A percentile compares a stretch with the other conserved stretches of the same genome.
Conservation (phyloP, 2,329 filamentous ascomycete genomes). For the Helicocarpus griseus region DNA sequence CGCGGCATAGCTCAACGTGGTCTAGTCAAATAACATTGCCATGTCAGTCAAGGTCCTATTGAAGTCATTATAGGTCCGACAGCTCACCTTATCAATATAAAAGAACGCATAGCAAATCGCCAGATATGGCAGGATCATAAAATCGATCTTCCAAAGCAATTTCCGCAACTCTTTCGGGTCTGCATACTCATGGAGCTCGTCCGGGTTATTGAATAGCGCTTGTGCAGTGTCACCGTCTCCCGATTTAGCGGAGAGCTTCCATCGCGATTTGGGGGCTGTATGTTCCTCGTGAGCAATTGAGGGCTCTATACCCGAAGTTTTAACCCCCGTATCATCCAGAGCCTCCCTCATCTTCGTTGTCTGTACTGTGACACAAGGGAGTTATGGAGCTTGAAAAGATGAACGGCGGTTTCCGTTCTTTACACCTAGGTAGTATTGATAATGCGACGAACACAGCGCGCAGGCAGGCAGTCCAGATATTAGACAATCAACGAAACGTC, state of each 20-base stretch:
- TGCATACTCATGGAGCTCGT: constrained; percentile 38
- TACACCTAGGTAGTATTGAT: no score
- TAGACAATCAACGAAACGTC: no score
- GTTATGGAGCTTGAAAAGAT: no score
- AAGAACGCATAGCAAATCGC: constrained; percentile 46
- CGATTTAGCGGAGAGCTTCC: constrained; percentile 20
- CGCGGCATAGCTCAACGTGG: constrained; percentile 52
- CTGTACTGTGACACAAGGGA: no score
- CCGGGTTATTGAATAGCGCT: constrained; percentile 39
- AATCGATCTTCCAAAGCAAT: constrained; percentile 47
- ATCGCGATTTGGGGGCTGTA: constrained; percentile 16
- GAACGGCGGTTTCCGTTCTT: no score
- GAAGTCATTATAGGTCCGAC: no score
- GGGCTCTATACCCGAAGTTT: constrained; percentile 13
- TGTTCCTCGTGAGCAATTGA: constrained; percentile 21
- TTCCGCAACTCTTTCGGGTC: constrained; percentile 39
- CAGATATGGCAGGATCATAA: constrained; percentile 49
- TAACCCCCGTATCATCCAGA: neutral
- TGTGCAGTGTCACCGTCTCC: constrained; percentile 42
- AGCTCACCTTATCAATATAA: constrained; percentile 38
- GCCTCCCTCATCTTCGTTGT: constrained; percentile 14
- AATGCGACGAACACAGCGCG: no score
- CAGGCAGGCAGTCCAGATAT: no score
- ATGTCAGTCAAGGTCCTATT: neutral
- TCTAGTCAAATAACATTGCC: constrained; percentile 25